Conservation (phyloP, 495 filamentous ascomycete genomes). For the Oidiodendron maius region DNA sequence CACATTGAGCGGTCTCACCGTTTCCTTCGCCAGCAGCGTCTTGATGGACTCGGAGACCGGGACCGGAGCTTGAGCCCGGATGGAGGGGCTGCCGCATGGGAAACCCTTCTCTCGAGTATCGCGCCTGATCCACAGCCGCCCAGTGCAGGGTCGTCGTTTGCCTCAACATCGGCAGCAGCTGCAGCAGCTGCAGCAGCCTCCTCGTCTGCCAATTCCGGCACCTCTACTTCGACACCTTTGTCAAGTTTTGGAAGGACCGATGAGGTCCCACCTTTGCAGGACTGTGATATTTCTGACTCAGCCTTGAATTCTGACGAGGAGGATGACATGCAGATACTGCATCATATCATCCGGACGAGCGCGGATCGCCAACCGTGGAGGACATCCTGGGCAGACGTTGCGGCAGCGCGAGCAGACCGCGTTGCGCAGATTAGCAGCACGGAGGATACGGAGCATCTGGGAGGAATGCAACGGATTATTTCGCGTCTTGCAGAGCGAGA, state of each 20-base stretch:
- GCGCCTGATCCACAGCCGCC: slow-evolving; percentile 75
- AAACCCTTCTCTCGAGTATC: slow-evolving; percentile 72
- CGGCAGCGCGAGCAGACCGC: slow-evolving; percentile 14
- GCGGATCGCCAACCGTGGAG: no score
- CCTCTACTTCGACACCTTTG: slow-evolving; percentile 13
- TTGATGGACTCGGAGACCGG: slow-evolving; percentile 79
- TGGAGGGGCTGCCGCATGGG: slow-evolving; percentile 59
- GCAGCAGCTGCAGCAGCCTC: slow-evolving; percentile 33
- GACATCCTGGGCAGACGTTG: slow-evolving; percentile 32
- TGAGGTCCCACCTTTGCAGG: slow-evolving; percentile 2
- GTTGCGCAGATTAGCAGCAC: slow-evolving; percentile 9
- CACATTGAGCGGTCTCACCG: slow-evolving; percentile 11
- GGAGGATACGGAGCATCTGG: slow-evolving; percentile 39
- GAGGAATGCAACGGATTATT: slow-evolving; percentile 63
- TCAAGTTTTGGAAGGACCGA: slow-evolving; percentile 9
- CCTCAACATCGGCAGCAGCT: slow-evolving; percentile 49
- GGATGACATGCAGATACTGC: slow-evolving; percentile 22
- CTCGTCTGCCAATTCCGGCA: slow-evolving; percentile 5
- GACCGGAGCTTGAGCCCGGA: slow-evolving; percentile 77
- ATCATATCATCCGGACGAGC: slow-evolving; percentile 1
- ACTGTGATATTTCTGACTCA: slow-evolving; percentile 19
- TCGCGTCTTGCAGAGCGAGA: slow-evolving; percentile 57
- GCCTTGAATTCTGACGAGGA: slow-evolving; percentile 21
- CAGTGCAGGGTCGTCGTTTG: slow-evolving; percentile 75
- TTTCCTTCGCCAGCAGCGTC: slow-evolving; percentile 19